Evolutionary conservation across 805 yeast species (phyloP).

Genomic region (Starmerella bombicola): DNA sequence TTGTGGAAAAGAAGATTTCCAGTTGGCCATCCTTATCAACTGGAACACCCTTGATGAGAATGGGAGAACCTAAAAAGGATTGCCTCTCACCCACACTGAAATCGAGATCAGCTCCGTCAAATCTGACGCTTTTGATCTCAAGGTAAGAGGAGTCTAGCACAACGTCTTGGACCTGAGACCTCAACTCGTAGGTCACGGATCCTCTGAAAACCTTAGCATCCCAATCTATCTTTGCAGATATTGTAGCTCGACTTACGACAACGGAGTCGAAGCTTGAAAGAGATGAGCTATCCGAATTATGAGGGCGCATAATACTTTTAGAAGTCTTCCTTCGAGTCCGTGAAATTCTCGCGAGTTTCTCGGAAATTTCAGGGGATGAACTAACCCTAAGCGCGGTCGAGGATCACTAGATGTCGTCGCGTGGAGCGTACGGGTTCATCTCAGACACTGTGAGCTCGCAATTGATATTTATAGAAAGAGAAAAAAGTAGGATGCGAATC

Average conservation of each 20-base stretch:
- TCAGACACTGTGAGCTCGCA: too few relatives aligned
- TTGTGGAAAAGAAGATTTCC: constrained; percentile 49
- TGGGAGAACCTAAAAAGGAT: constrained; percentile 36
- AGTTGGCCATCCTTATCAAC: constrained; percentile 16
- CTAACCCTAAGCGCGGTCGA: too few relatives aligned
- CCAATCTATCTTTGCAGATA: constrained; percentile 47
- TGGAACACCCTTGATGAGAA: constrained; percentile 25
- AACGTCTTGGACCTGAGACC: constrained; percentile 29
- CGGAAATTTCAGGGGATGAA: too few relatives aligned
- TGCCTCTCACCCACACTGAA: constrained; percentile 28
- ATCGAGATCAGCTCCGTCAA: constrained; percentile 32
- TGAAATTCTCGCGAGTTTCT: too few relatives aligned
- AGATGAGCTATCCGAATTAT: constrained; percentile 38
- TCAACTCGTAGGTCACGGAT: constrained; percentile 38
- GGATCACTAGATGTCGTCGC: too few relatives aligned
- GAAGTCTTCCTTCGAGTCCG: neutral
- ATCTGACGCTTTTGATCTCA: constrained; percentile 33
- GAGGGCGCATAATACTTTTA: neutral
- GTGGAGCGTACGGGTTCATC: too few relatives aligned
- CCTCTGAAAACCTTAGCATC: constrained; percentile 43
- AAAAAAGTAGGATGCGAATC: too few relatives aligned
- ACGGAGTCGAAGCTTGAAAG: constrained; percentile 56
- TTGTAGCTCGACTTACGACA: constrained; percentile 38
- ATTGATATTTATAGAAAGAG: too few relatives aligned
- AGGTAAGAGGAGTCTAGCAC: constrained; percentile 60